Percentiles rank a stretch among this genome's conserved stretches.
Conservation (phyloP, 495 filamentous ascomycete species). For the Neurospora sp. region DNA sequence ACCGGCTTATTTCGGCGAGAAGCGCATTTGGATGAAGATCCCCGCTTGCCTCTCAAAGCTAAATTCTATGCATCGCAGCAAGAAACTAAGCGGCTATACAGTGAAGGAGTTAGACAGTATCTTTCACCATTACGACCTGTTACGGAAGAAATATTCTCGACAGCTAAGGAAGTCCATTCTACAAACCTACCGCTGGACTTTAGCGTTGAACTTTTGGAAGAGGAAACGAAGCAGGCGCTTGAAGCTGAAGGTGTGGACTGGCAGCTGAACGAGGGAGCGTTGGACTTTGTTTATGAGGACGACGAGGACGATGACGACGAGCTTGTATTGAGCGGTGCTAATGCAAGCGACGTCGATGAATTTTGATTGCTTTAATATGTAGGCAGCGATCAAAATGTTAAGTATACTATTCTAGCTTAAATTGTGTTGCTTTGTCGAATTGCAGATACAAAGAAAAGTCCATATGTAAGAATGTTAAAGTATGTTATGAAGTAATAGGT, state of each 20-base stretch:
- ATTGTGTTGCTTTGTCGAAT: background rate
- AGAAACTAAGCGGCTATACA: constrained; percentile 1
- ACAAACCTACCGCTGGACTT: constrained; percentile 21
- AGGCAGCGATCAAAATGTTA: background rate
- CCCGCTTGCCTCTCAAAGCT: constrained; percentile 22
- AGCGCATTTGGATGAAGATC: constrained; percentile 28
- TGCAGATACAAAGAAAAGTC: background rate
- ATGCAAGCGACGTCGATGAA: background rate
- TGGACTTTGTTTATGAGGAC: background rate
- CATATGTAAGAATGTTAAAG: background rate
- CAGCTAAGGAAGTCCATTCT: background rate
- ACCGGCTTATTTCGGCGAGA: constrained; percentile 28
- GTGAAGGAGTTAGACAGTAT: background rate
- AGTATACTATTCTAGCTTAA: background rate
- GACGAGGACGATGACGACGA: background rate
- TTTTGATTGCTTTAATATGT: background rate
- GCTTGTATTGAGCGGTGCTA: background rate
- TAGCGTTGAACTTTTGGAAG: constrained; percentile 9
- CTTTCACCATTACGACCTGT: constrained; percentile 2
- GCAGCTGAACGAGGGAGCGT: background rate
- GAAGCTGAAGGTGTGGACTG: constrained; percentile 8
- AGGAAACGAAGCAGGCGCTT: constrained; percentile 8
- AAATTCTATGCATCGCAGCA: constrained; percentile 19
- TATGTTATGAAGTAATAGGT: background rate
- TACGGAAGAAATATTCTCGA: background rate